Conservation (phyloP, 2,329 filamentous ascomycete genomes). For the Pseudocercospora pini-densiflorae region DNA sequence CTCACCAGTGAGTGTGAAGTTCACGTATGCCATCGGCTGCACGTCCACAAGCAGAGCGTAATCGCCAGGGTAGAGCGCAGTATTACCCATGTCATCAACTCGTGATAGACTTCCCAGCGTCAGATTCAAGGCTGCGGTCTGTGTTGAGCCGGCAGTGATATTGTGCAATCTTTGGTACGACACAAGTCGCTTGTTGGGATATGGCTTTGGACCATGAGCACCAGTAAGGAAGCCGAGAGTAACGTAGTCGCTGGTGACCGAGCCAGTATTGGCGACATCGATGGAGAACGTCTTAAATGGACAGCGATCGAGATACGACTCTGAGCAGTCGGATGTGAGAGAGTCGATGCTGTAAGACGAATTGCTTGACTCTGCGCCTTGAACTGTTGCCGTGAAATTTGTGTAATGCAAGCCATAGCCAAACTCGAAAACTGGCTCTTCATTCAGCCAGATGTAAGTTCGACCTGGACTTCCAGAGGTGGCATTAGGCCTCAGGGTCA, state of each 20-base stretch:
- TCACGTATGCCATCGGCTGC: conserved; percentile 45
- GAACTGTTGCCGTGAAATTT: conserved; percentile 48
- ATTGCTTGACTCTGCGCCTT: conserved; percentile 12
- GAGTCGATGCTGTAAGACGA: conserved; percentile 42
- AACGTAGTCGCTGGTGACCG: conserved; percentile 56
- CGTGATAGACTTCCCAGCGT: conserved; percentile 57
- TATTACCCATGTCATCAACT: conserved; percentile 56
- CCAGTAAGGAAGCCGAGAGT: conserved; percentile 57
- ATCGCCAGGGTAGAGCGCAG: conserved; percentile 58
- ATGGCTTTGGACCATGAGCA: conserved; percentile 54
- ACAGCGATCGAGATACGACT: conserved; percentile 48
- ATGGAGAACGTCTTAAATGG: conserved; percentile 50
- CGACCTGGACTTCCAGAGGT: conserved; percentile 53
- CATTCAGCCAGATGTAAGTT: conserved; percentile 64
- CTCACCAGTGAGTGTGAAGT: conserved; percentile 55
- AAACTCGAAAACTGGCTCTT: conserved; percentile 57
- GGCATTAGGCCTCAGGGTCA: conserved; percentile 56
- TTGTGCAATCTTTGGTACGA: conserved; percentile 53
- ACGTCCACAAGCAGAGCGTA: conserved; percentile 56
- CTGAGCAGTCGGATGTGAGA: conserved; percentile 43
- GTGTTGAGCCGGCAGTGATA: conserved; percentile 31
- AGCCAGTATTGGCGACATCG: conserved; percentile 55
- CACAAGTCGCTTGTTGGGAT: conserved; percentile 59
- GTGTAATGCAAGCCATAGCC: conserved; percentile 65
- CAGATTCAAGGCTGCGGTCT: conserved; percentile 46